phyloP scores from a whole-genome alignment of 805 yeast species.

The Yarrowia yakushimensis region DNA sequence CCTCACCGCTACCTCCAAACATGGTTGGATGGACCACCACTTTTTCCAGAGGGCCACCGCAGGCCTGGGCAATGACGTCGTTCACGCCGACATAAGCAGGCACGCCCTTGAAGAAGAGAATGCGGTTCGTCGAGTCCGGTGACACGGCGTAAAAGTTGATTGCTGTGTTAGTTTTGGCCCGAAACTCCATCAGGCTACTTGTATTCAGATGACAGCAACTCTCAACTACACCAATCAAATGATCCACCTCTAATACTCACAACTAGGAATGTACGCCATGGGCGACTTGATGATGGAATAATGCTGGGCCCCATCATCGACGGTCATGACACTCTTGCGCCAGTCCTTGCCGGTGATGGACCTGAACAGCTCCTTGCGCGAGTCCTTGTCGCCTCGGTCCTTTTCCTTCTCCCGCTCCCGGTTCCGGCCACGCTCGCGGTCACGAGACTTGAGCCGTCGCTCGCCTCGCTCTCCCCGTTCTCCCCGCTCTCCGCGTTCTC shows the following conservation, averaged over 20 bases:
- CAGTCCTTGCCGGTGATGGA: slow-evolving; percentile 10
- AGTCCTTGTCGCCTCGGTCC: not conserved
- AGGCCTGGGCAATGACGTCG: slow-evolving; percentile 13
- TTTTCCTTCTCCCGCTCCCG: not conserved
- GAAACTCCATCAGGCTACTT: too few relatives aligned
- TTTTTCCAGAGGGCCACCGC: slow-evolving; percentile 20
- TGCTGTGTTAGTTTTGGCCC: slow-evolving; percentile 6
- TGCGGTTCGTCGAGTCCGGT: slow-evolving; percentile 19
- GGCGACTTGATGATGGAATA: slow-evolving; percentile 1
- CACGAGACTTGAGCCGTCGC: not conserved
- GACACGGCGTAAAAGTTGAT: slow-evolving; percentile 16
- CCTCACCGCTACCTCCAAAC: slow-evolving; percentile 11
- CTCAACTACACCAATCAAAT: too few relatives aligned
- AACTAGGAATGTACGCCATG: slow-evolving; percentile 17
- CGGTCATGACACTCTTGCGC: not conserved
- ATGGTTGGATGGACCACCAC: slow-evolving; percentile 18
- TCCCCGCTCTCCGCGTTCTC: not conserved
- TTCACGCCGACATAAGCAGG: slow-evolving; percentile 4
- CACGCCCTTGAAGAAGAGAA: slow-evolving; percentile 13
- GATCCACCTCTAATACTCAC: not conserved
- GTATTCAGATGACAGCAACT: too few relatives aligned
- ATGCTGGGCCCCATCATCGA: not conserved
- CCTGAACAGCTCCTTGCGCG: slow-evolving; percentile 6
- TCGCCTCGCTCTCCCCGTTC: not conserved
- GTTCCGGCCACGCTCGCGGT: not conserved